Conservation (phyloP, 2,329 filamentous ascomycete species). For the Metarhizium humberi region DNA sequence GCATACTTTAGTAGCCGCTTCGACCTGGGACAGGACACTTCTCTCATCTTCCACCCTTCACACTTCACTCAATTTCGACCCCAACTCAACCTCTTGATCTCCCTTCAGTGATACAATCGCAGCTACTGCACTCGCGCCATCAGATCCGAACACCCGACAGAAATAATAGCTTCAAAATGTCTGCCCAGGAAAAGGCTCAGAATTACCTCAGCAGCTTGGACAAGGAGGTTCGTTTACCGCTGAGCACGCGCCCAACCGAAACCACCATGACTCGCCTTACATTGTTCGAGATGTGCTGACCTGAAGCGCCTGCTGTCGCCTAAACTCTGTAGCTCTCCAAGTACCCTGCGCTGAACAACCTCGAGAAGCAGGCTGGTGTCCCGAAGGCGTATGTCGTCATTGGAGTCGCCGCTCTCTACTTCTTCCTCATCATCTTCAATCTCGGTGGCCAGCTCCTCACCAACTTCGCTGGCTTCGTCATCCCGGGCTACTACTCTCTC, state of each 20-base stretch:
- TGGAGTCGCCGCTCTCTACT: slow-evolving; percentile 69
- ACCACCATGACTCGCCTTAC: background rate
- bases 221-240: slow-evolving; percentile 57
- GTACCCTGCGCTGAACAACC: slow-evolving; percentile 73
- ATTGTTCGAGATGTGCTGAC: slow-evolving; percentile 15
- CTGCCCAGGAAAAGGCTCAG: slow-evolving; percentile 66
- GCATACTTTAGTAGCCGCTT: slow-evolving; percentile 4
- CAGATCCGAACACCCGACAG: slow-evolving; percentile 8
- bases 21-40: slow-evolving; percentile 8
- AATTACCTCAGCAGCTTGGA: slow-evolving; percentile 72
- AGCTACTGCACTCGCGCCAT: slow-evolving; percentile 1
- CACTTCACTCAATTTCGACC: background rate
- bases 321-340: slow-evolving; percentile 58
- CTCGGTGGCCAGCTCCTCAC: slow-evolving; percentile 80
- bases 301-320: slow-evolving; percentile 1
- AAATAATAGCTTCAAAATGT: slow-evolving; percentile 41
- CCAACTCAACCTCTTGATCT: background rate
- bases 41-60: background rate
- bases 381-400: slow-evolving; percentile 81
- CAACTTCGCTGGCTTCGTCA: slow-evolving; percentile 75
- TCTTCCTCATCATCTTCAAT: slow-evolving; percentile 90
- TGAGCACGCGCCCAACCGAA: background rate
- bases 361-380: slow-evolving; percentile 74
- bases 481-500: slow-evolving; percentile 79
- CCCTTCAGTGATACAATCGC: background rate